These are phyloP conservation scores for Trichosporon faecale DNA, from an alignment of 1,284 basidiomycete genomes.

Conservation along the genomic window DNA sequence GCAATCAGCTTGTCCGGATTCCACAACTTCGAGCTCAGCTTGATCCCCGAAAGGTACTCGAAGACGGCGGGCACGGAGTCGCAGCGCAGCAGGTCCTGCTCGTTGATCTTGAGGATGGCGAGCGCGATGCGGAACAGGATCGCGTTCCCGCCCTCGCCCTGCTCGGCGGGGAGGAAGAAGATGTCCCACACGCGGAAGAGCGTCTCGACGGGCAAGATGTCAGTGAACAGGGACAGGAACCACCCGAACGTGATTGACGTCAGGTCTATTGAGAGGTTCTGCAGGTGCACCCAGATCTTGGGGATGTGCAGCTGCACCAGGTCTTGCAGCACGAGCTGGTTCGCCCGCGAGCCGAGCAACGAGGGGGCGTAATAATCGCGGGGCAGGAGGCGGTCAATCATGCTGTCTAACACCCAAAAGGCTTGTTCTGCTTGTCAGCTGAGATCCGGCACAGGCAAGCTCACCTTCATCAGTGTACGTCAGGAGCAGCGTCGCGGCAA, in stretches of 20 bases:
- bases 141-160: slow-evolving; percentile 62
- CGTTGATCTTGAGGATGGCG: slow-evolving; percentile 77
- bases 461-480: slow-evolving; percentile 64
- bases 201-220: slow-evolving; percentile 92
- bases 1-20: slow-evolving; percentile 82
- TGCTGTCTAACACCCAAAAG: slow-evolving; percentile 89
- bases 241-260: slow-evolving; percentile 95
- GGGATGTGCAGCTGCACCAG: slow-evolving; percentile 77
- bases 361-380: slow-evolving; percentile 79
- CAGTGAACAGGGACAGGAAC: slow-evolving; percentile 95
- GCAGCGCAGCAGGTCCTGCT: slow-evolving; percentile 74
- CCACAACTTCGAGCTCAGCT: slow-evolving; percentile 77
- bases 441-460: background rate
- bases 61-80: slow-evolving; percentile 82
- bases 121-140: slow-evolving; percentile 88
- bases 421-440: slow-evolving; percentile 72
- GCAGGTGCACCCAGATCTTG: slow-evolving; percentile 70
- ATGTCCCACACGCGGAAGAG: slow-evolving; percentile 90
- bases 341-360: slow-evolving; percentile 82
- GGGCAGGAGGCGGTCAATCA: slow-evolving; percentile 80
- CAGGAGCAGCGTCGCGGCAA: slow-evolving; percentile 88
- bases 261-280: slow-evolving; percentile 78
- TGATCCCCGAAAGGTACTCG: slow-evolving; percentile 72
- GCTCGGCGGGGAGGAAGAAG: slow-evolving; percentile 71
- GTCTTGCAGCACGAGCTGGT: slow-evolving; percentile 84